A percentile compares a stretch with the other conserved stretches of the same genome.
phyloP scores from a whole-genome alignment of 2,329 filamentous ascomycete species.

The Talaromyces amestolkiae region DNA sequence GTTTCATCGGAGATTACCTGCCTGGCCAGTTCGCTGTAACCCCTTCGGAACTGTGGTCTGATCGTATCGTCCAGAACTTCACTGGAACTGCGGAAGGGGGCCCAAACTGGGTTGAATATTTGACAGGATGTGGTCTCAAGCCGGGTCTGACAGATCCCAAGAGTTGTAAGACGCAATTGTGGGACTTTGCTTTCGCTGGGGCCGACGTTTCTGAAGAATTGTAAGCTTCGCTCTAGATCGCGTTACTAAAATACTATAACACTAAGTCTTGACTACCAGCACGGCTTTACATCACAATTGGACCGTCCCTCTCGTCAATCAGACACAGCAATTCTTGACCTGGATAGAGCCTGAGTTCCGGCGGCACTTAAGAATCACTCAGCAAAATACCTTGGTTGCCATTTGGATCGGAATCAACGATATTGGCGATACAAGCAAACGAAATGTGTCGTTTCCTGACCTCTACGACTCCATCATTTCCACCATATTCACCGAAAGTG shows the following conservation, averaged over 20 bases:
- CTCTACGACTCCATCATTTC: not conserved
- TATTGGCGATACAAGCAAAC: not conserved
- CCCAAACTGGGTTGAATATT: not conserved
- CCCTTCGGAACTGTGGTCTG: not conserved
- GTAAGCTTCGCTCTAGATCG: not conserved
- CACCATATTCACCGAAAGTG: not conserved
- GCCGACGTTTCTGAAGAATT: not conserved
- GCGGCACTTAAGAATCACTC: slow-evolving; percentile 28
- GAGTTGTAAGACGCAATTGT: not conserved
- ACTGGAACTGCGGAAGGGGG: not conserved
- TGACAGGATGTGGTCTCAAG: not conserved
- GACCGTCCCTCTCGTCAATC: slow-evolving; percentile 51
- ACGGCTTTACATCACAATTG: slow-evolving; percentile 53
- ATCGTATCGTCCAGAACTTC: not conserved
- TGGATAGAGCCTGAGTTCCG: slow-evolving; percentile 46
- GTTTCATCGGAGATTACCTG: slow-evolving; percentile 55
- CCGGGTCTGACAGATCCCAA: not conserved
- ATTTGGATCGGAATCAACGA: not conserved
- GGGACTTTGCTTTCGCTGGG: not conserved
- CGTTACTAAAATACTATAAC: too few relatives aligned
- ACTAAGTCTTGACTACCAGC: slow-evolving; percentile 23
- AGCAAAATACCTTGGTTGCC: not conserved
- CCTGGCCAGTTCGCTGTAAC: slow-evolving; percentile 25
- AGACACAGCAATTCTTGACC: slow-evolving; percentile 49
- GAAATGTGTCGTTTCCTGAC: not conserved